Evolutionary conservation across 208 protist species (phyloP), one percentile per base, ranked within the genome.

Genomic region (Wallacemonas sp.): DNA sequence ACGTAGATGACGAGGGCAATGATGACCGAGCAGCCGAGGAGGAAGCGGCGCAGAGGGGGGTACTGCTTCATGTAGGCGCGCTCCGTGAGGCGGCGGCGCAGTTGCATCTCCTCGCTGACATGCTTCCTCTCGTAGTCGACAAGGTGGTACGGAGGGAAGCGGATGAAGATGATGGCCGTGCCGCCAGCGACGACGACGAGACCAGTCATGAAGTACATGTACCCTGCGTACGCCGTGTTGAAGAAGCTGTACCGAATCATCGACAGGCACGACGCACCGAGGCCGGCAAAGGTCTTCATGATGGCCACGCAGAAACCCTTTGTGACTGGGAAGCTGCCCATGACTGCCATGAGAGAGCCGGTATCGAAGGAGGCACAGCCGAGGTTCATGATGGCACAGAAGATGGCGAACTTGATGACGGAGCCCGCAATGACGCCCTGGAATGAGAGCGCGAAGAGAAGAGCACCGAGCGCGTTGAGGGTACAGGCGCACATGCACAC

Each of bases 331-430:
- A 90, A 90, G 66, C 60, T 86, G 49, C 67, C 70, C 16, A 90
- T 63, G 9, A 85, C 34, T 2, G 84, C 67, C 84, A 90, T 90
- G n/a, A 90, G 67, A n/a, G 84, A 78, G 23, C 75, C 78, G 12
- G 73, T 70, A 36, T 87, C 84, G 44, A 90, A 83, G 23, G 60
- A 74, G n/a, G 68, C 24, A 23, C 79, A 84, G 33, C 83, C 83
- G 34, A 83, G 72, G 65, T 84, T 78, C 69, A 86, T 62, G 41
- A 90, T 76, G 26, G 80, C 80, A 49, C 69, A 73, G 60, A 87
- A 87, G 30, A 90, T 60, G 47, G 72, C 32, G 47, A 90, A 79
- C 12, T 49, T 68, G 38, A 76, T 21, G 1, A 83, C 68, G 12
- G 14, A 47, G 30, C 55, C 62, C 19, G 44, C 54, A 54, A 91